Percentiles rank a stretch among this genome's conserved stretches.
Conservation (phyloP, 352 stramenopile species). For the Globisporangium okanoganense region DNA sequence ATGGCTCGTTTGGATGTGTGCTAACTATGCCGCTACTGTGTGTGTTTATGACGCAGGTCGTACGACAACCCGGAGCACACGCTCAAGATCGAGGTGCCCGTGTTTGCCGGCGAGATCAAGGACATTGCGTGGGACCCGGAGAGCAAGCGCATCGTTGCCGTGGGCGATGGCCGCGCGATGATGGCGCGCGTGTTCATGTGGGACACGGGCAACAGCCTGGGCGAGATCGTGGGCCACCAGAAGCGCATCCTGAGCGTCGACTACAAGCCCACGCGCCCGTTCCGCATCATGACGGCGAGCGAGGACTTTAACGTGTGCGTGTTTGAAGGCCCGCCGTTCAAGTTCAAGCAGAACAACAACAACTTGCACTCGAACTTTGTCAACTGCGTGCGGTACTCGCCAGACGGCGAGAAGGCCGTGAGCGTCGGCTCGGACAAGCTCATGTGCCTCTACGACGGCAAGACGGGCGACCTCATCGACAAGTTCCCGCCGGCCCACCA, state of each 20-base stretch:
- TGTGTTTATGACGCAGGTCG: constrained; percentile 34
- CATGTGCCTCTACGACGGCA: constrained; percentile 95
- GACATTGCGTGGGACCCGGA: constrained; percentile 96
- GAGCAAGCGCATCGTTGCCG: constrained; percentile 92
- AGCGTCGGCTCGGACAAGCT: constrained; percentile 94
- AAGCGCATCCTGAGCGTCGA: constrained; percentile 92
- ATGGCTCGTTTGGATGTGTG: neutral
- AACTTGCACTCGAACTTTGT: constrained; percentile 95
- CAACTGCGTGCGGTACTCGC: constrained; percentile 94
- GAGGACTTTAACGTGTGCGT: constrained; percentile 96
- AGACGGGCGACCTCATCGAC: constrained; percentile 76
- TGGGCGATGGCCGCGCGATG: constrained; percentile 78
- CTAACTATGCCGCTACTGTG: neutral
- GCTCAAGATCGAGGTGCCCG: constrained; percentile 91
- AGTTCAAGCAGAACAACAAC: constrained; percentile 93
- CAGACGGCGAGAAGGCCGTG: constrained; percentile 85
- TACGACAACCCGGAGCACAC: constrained; percentile 97
- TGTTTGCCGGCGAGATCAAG: constrained; percentile 90
- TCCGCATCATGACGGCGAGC: constrained; percentile 93
- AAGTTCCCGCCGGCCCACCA: constrained; percentile 82
- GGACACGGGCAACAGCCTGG: constrained; percentile 95
- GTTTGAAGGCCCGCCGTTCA: constrained; percentile 95
- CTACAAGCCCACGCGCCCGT: constrained; percentile 93
- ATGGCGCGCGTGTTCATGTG: constrained; percentile 93
- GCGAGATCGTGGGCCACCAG: constrained; percentile 92